These are phyloP conservation scores for Coemansia javaensis DNA, from an alignment of 192 early-diverging fungal species.

Conservation along the genomic window DNA sequence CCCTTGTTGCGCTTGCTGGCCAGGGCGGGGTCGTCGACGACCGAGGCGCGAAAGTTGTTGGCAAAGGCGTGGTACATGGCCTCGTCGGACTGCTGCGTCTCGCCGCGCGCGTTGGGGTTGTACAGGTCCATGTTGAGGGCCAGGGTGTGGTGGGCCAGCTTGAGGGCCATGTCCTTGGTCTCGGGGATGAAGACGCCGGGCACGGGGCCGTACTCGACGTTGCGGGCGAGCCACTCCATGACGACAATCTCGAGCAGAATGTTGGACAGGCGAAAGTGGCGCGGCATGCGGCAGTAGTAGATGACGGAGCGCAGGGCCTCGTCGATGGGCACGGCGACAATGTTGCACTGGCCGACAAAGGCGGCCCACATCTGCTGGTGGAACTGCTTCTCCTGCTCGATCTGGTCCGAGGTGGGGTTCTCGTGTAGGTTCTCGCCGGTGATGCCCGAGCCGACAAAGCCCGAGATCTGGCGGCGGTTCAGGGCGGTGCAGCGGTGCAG, in stretches of 20 bases:
- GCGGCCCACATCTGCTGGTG: constrained; percentile 46
- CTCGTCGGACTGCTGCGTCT: constrained; percentile 39
- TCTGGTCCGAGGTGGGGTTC: constrained; percentile 36
- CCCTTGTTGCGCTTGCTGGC: constrained; percentile 46
- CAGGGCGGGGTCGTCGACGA: constrained; percentile 48
- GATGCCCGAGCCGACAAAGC: constrained; percentile 44
- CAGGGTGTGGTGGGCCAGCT: constrained; percentile 50
- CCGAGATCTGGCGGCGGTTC: constrained; percentile 44
- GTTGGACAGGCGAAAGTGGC: constrained; percentile 43
- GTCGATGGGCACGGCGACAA: constrained; percentile 44
- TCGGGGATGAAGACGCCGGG: constrained; percentile 39
- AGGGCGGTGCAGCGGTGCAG: constrained; percentile 50
- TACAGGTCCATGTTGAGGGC: constrained; percentile 50
- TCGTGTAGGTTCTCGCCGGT: constrained; percentile 47
- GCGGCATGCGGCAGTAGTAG: no score
- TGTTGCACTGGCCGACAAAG: constrained; percentile 47
- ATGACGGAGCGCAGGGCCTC: constrained; percentile 51
- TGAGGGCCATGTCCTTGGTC: constrained; percentile 44
- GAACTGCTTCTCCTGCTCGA: constrained; percentile 47
- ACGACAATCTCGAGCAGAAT: constrained; percentile 46
- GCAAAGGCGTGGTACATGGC: constrained; percentile 38
- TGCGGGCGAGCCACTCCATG: constrained; percentile 46
- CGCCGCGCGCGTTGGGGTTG: constrained; percentile 44
- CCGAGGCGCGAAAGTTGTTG: constrained; percentile 46
- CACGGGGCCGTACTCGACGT: constrained; percentile 18